A percentile compares a stretch with the other conserved stretches of the same genome.
These are phyloP conservation scores for Penicillium steckii DNA, from an alignment of 495 filamentous ascomycete species.

Conservation along the genomic window DNA sequence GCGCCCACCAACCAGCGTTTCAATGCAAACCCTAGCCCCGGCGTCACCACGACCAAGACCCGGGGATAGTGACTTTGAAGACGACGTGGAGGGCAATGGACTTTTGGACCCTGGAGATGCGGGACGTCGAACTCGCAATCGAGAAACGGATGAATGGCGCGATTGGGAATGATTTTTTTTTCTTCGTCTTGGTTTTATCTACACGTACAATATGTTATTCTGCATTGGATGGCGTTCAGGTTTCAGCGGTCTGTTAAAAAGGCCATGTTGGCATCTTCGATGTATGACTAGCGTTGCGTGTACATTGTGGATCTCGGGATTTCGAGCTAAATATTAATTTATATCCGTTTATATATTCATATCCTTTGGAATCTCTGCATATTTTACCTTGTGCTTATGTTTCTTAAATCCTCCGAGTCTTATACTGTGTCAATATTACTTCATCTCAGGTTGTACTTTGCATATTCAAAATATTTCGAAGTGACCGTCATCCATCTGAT, in stretches of 20 bases:
- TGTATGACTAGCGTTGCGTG: constrained; percentile 5
- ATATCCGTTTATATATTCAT: background rate
- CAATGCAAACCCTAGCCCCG: constrained; percentile 51
- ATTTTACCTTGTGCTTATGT: background rate
- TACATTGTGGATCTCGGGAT: constrained; percentile 4
- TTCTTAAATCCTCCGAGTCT: too few relatives aligned
- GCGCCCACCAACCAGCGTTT: constrained; percentile 49
- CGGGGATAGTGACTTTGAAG: constrained; percentile 43
- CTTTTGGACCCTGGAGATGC: constrained; percentile 16
- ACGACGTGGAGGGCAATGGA: constrained; percentile 30
- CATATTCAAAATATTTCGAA: too few relatives aligned
- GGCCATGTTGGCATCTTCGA: constrained; percentile 13
- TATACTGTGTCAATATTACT: too few relatives aligned
- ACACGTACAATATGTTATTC: background rate
- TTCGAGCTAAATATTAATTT: background rate
- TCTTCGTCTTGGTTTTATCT: background rate
- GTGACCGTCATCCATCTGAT: background rate
- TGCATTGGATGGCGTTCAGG: background rate
- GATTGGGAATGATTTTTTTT: constrained; percentile 37
- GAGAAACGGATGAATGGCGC: constrained; percentile 42
- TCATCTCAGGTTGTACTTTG: too few relatives aligned
- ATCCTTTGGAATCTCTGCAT: background rate
- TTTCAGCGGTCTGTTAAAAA: constrained; percentile 1
- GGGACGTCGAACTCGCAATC: constrained; percentile 1
- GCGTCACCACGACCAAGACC: constrained; percentile 43